Base-by-base conservation (phyloP, 2,329 filamentous ascomycete species). In the Diaporthe citri region DNA sequence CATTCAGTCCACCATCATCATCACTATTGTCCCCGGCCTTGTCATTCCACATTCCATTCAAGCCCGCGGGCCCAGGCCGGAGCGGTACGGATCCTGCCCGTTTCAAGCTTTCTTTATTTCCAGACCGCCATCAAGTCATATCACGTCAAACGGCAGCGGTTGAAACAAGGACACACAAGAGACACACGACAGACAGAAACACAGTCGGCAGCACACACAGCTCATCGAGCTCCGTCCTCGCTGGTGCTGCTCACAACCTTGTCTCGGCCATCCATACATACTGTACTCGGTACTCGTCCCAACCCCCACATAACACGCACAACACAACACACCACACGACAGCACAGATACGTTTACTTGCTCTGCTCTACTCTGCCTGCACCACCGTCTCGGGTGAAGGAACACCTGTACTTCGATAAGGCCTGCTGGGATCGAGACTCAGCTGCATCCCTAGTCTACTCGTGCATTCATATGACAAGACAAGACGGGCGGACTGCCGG, bases 91-190 rank as follows among this genome's bases (percentile, higher is more conserved):
- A 67, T 67, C 64, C 64, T 67, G 64, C 31, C 64, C 46, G 64
- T 67, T 67, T 67, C 64, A 67, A 52, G 64, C 31, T 39, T 12
- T 67, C 64, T 67, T 67, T 67, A 39, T 67, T 39, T 52, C 13
- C 46, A 67, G 64, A 67, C 64, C 64, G 64, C 64, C 64, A 67
- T 55, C 62, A 67, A 48, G 43, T 51, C 62, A 52, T 46, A n/a
- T 67, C 62, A 39, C 62, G 22, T 64, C 60, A 48, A 67, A 48
- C 41, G 13, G 64, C n/a, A 52, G 46, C 34, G 46, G 34, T 52
- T 55, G 64, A 28, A 41, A 52, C 64, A 52, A 67, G 52, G 62
- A 52, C 22, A 25, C 20, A 22, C 13, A 39, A 39, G 20, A 39
- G 31, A 39, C 56, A 39, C 31, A 59, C 17, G 22, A n/a, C 56